A percentile compares a stretch with the other conserved stretches of the same genome.
Evolutionary conservation across 805 yeast species (phyloP).

Genomic region (Ogataea pilisensis): DNA sequence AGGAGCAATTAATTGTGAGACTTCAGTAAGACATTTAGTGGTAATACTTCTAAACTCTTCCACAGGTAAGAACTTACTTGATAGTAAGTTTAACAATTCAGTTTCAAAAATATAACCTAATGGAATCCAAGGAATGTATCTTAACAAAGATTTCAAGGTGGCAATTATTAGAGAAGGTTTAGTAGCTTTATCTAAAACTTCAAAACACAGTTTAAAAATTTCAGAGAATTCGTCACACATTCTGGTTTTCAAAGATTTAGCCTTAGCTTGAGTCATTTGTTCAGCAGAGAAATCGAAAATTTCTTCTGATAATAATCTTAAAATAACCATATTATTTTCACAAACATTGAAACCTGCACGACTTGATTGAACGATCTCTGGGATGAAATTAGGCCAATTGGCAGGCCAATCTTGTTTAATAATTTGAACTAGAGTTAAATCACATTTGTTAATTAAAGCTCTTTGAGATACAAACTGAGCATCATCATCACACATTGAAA

Average conservation of each 20-base stretch:
- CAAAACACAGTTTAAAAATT: constrained; percentile 88
- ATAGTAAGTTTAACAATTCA: constrained; percentile 63
- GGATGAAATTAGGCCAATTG: constrained; percentile 96
- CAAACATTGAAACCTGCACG: constrained; percentile 88
- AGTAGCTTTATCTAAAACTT: constrained; percentile 85
- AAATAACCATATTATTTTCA: constrained; percentile 94
- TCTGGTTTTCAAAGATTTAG: constrained; percentile 72
- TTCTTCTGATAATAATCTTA: constrained; percentile 88
- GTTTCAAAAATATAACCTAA: constrained; percentile 86
- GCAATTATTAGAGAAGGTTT: constrained; percentile 80
- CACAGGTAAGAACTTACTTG: constrained; percentile 72
- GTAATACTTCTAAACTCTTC: constrained; percentile 79
- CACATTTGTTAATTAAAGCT: constrained; percentile 87
- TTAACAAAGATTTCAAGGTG: constrained; percentile 75
- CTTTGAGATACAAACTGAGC: constrained; percentile 63
- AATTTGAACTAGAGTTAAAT: constrained; percentile 88
- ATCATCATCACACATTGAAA: constrained; percentile 84
- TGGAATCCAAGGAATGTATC: constrained; percentile 95
- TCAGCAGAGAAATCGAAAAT: constrained; percentile 95
- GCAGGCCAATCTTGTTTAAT: constrained; percentile 99
- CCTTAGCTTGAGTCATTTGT: constrained; percentile 95
- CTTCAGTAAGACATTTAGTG: constrained; percentile 90
- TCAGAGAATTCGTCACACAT: constrained; percentile 90
- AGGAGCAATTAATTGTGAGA: constrained; percentile 62
- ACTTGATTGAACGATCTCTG: constrained; percentile 84